Evolutionary conservation across 495 filamentous ascomycete genomes (phyloP), one percentile per base, ranked within the genome.

Genomic region (Aspergillus homomorphus): DNA sequence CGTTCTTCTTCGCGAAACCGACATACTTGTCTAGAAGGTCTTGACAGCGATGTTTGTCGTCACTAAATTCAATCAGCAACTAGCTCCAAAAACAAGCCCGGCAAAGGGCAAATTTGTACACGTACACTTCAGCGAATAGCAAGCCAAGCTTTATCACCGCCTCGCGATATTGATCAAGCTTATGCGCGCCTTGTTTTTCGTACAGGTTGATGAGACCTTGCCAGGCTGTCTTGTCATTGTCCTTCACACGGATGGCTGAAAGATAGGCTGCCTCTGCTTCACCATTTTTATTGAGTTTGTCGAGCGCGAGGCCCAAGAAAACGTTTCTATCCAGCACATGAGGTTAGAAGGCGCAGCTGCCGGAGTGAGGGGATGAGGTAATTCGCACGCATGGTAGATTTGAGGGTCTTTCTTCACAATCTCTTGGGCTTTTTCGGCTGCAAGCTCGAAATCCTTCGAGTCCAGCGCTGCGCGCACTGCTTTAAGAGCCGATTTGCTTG

Each of bases 151-250:
- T 81, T 43, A 93, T 66, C 3, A 83, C 86, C 9, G 87, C 89
- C 28, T 84, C 72, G 54, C 87, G 86, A 66, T 96, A 96, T 52
- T 84, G 76, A 51, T 86, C 84, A 14, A 97, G 74, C 57, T 87
- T 90, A 24, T 78, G 77, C 22, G 74, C 67, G 4, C 82, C 84
- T 65, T 91, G 89, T 58, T 82, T 87, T 65, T 96, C 89, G 66
- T 93, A 96, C 12, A 97, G 66, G 60, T 83, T 87, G 66, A 94
- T 81, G n/a, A 98, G 75, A 6, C 94, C 94, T 73, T 94, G 88
- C 92, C 91, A 98, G 61, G 89, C 88, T 56, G 90, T 83, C 43
- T 80, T 74, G 44, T 90, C 87, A 18, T 77, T 73, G 12, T 73
- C 68, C 55, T 88, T 89, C 33, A 83, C 74, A 18, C 72, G 73